These are phyloP conservation scores for Balakata baccata DNA, from an alignment of 345 rosid genomes.

Conservation along the genomic window DNA sequence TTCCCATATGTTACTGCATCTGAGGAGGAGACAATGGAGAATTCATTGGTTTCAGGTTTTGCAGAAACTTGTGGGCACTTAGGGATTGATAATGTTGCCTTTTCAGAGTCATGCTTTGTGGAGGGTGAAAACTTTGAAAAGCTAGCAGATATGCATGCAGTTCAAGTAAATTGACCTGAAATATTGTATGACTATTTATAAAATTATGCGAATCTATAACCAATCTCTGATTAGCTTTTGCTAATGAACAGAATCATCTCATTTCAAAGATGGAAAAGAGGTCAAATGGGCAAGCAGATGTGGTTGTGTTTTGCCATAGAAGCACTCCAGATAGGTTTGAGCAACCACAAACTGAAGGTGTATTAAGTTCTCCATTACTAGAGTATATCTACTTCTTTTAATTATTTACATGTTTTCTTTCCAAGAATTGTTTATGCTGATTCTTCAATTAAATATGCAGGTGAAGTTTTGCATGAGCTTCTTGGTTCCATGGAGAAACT, in stretches of 20 bases:
- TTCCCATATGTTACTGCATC: constrained; percentile 77
- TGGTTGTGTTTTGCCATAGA: constrained; percentile 69
- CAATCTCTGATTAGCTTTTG: constrained; percentile 9
- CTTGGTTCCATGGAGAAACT: constrained; percentile 59
- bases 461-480: constrained; percentile 60
- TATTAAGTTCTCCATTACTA: constrained; percentile 15
- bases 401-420: not conserved
- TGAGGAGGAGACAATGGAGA: constrained; percentile 75
- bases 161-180: constrained; percentile 46
- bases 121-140: constrained; percentile 59
- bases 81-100: constrained; percentile 49
- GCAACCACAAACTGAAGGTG: constrained; percentile 55
- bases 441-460: constrained; percentile 37
- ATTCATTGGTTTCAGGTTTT: constrained; percentile 61
- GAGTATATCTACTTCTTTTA: not conserved
- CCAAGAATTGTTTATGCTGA: constrained; percentile 8
- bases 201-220: not conserved
- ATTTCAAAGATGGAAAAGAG: constrained; percentile 59
- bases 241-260: constrained; percentile 57
- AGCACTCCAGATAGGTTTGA: constrained; percentile 39
- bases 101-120: constrained; percentile 68
- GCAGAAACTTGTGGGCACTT: constrained; percentile 57
- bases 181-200: not conserved
- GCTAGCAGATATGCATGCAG: constrained; percentile 53
- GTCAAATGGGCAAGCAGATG: constrained; percentile 55